Base-by-base conservation (phyloP, 2,329 filamentous ascomycete species). In the Claviceps cyperi region DNA sequence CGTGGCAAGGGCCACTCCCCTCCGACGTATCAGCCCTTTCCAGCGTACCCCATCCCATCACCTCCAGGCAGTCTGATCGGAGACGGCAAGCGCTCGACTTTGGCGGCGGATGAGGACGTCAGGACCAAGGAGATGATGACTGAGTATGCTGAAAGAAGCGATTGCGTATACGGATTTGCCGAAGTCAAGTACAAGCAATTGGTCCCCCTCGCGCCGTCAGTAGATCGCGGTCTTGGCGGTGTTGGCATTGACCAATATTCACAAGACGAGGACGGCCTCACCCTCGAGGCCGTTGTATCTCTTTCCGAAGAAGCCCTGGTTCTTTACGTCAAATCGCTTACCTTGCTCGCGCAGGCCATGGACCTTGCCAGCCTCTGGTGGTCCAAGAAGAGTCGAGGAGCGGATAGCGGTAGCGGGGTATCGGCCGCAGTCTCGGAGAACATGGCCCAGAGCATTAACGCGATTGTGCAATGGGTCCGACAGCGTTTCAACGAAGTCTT, bases 161-260 rank as follows among this genome's bases (percentile, higher is more conserved):
- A 98, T 64, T 92, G 96, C 44, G 90, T 98, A 2, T 98, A 90
- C 64, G 90, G 91, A 3, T 97, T 98, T 66, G 92, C 92, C 5
- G 91, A 98, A 68, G 91, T 98, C 62, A 98, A 98, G 67, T 96
- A 94, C 68, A 92, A 94, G 66, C 92, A 98, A 66, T 76, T 98
- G n/a, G 80, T 96, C 47, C 92, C 92, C 3, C 71, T 92, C 43
- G 81, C 87, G 1, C 92, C 91, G 1, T 91, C 86, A 0, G 78
- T 77, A 56, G 81, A 86, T 46, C 80, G 84, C 56, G 81, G 80
- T 5, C 74, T 88, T 4, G 82, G 83, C 6, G 80, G 82, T 14
- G 65, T 76, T n/a, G 68, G 70, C 4, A 62, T 70, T 8, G 79
- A 83, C 4, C 72, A 75, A 59, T 61, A 73, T 55, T 65, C 68